phyloP scores from a whole-genome alignment of 2,329 filamentous ascomycete genomes.

The Ophioceras dolichostomum region DNA sequence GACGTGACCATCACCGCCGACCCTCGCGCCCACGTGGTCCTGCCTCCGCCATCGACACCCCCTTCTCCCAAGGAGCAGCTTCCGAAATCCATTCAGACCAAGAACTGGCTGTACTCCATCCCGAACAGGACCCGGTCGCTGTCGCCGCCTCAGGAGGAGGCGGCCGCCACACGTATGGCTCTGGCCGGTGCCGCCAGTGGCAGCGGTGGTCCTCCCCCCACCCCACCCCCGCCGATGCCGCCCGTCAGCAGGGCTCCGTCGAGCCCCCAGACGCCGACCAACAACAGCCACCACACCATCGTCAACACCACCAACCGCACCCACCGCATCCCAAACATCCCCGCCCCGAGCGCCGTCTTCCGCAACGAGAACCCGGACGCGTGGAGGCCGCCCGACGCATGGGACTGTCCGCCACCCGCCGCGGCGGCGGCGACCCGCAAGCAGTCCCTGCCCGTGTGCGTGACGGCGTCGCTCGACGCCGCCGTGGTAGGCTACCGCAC shows the following conservation, averaged over 20 bases:
- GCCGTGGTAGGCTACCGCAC: constrained; percentile 1
- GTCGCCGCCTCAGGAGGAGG: neutral
- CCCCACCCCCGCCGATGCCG: too few species aligned
- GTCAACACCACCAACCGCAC: neutral
- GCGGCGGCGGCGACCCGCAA: neutral
- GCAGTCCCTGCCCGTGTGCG: too few species aligned
- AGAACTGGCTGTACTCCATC: constrained; percentile 2
- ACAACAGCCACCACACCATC: too few species aligned
- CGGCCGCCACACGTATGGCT: neutral
- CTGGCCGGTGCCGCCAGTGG: neutral
- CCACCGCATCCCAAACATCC: constrained; percentile 7
- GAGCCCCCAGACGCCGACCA: too few species aligned
- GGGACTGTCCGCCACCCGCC: constrained; percentile 21
- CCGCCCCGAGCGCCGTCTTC: constrained; percentile 9
- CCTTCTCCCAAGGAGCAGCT: neutral
- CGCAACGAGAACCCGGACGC: constrained; percentile 23
- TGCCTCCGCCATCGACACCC: constrained; percentile 3
- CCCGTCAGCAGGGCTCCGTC: neutral
- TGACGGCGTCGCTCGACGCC: neutral
- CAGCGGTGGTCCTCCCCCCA: neutral
- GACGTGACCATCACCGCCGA: constrained; percentile 24
- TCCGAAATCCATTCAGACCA: constrained; percentile 1
- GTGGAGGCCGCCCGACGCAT: constrained; percentile 33
- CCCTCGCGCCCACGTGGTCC: neutral
- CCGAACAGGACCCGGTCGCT: constrained; percentile 1